Base-by-base conservation (phyloP, 1,284 basidiomycete genomes). In the Trichosporon sp. region DNA sequence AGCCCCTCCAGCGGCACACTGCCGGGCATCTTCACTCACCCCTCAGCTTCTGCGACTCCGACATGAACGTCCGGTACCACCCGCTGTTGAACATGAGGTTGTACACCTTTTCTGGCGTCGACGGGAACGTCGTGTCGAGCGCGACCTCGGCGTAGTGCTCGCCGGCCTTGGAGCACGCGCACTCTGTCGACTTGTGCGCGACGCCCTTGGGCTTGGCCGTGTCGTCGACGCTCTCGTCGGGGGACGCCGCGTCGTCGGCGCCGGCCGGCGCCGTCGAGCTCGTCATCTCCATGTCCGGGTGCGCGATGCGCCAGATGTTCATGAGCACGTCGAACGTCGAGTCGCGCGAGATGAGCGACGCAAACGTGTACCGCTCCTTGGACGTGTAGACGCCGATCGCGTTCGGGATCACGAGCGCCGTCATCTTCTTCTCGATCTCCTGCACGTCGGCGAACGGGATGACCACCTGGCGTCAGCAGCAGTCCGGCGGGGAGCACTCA, bases 401-500 rank as follows among this genome's bases (percentile, higher is more conserved):
- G 80, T 99, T 99, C 13, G 97, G 96, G 72, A 99, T 99, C 69
- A 99, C 93, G 74, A 97, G 92, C 1, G 96, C 96, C 0, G 97
- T 99, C 93, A 96, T 99, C 76, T 91, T 92, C 87, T 98, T 98
- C 81, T 99, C 96, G 60, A 99, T 89, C 13, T 89, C 86, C 38
- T 88, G 90, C 68, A 99, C 91, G 75, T 98, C 95, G 77, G 90
- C 89, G 74, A 98, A 97, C 3, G 96, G 92, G 69, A 99, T 89
- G 51, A 91, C 90, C 72, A 98, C 87, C 93, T 96, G 12, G 31
- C 58, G 63, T 68, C 29, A 72, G 66, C 65, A 4, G 18, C 11
- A 21, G 31, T 32, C 58, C 2, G 23, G 60, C 29, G 18, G 31
- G 62, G 32, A 25, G 2, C 27, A 86, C 92, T 82, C 79, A 95